phyloP scores from a whole-genome alignment of 768 basidiomycete species.

The Panaeolus papilionaceus region DNA sequence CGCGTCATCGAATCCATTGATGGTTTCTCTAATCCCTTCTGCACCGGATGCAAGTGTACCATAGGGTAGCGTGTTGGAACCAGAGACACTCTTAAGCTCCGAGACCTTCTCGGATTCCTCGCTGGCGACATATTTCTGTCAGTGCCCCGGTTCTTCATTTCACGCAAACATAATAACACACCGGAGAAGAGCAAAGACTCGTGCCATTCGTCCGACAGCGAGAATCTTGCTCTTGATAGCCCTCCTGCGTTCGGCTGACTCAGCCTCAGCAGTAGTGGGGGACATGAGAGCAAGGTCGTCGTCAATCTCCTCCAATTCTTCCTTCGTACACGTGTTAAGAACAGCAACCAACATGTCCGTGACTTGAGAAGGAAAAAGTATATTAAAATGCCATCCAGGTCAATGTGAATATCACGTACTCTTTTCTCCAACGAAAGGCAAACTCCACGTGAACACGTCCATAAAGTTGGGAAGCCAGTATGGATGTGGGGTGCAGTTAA shows the following conservation, averaged over 20 bases:
- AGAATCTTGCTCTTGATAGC: slow-evolving; percentile 99
- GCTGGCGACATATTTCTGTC: slow-evolving; percentile 44
- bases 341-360: slow-evolving; percentile 99
- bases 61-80: slow-evolving; percentile 78
- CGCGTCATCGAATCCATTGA: slow-evolving; percentile 95
- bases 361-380: slow-evolving; percentile 54
- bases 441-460: slow-evolving; percentile 99
- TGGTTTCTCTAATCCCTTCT: slow-evolving; percentile 95
- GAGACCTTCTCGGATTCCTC: slow-evolving; percentile 98
- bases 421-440: slow-evolving; percentile 98
- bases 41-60: slow-evolving; percentile 86
- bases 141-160: slow-evolving; percentile 9
- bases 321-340: slow-evolving; percentile 93
- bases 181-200: slow-evolving; percentile 96
- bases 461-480: slow-evolving; percentile 99
- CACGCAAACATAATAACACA: slow-evolving; percentile 40
- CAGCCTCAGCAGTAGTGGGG: slow-evolving; percentile 48
- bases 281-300: slow-evolving; percentile 53
- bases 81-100: slow-evolving; percentile 91
- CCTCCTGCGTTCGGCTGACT: slow-evolving; percentile 77
- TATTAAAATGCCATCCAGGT: slow-evolving; percentile 8
- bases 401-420: slow-evolving; percentile 55
- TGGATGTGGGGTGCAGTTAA: slow-evolving; percentile 94
- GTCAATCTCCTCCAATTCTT: slow-evolving; percentile 91
- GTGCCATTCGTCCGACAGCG: slow-evolving; percentile 95